Conservation (phyloP, 148 eudicot species). For the Heliamphora exappendiculata region DNA sequence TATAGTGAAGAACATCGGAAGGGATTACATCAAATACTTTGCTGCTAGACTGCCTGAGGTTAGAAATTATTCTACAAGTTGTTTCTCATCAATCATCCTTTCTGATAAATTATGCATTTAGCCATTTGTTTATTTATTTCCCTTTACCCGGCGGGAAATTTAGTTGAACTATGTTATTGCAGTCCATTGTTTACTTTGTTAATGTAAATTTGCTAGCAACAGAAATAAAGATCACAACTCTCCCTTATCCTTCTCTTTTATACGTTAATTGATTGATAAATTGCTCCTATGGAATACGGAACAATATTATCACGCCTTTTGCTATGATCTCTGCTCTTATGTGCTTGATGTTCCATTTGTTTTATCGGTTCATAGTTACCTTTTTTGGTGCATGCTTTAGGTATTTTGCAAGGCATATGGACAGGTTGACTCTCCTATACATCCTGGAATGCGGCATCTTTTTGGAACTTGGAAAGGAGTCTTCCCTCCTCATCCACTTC, state of each 20-base stretch:
- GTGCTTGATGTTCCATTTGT: constrained; percentile 6
- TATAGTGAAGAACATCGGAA: constrained; percentile 96
- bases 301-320: not conserved
- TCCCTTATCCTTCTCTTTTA: not conserved
- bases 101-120: not conserved
- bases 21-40: constrained; percentile 85
- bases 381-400: constrained; percentile 31
- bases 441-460: constrained; percentile 79
- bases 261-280: not conserved
- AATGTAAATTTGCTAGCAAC: not conserved
- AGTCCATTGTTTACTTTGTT: not conserved
- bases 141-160: not conserved
- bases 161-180: not conserved
- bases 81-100: not conserved
- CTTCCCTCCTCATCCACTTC: constrained; percentile 83
- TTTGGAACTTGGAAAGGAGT: constrained; percentile 99
- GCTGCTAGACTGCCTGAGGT: constrained; percentile 91
- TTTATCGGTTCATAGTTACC: not conserved
- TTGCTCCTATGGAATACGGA: not conserved
- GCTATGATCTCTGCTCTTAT: not conserved
- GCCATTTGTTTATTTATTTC: not conserved
- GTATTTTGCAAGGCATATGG: constrained; percentile 94
- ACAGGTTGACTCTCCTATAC: constrained; percentile 74
- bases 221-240: not conserved
- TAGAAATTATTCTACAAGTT: constrained; percentile 24